These are phyloP conservation scores for Ophiostoma novo-ulmi DNA, from an alignment of 2,329 filamentous ascomycete species.

Conservation along the genomic window DNA sequence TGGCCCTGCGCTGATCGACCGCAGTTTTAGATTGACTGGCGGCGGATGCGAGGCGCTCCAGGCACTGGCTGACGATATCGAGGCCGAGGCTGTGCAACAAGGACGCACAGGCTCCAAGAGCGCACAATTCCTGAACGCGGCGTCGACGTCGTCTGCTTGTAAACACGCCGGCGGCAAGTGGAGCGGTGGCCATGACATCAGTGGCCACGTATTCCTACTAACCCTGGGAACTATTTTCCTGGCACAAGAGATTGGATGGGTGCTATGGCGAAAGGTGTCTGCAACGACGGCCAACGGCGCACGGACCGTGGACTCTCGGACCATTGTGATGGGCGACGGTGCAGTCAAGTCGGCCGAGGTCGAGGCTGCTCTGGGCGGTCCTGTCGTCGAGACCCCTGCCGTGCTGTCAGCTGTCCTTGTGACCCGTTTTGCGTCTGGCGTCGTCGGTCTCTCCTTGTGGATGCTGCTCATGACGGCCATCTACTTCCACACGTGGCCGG, in stretches of 20 bases:
- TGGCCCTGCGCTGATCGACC: slow-evolving; percentile 82
- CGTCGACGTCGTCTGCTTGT: slow-evolving; percentile 70
- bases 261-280: slow-evolving; percentile 42
- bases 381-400: slow-evolving; percentile 24
- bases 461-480: slow-evolving; percentile 98
- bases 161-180: slow-evolving; percentile 76
- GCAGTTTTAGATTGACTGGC: slow-evolving; percentile 81
- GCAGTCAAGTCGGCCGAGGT: slow-evolving; percentile 56
- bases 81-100: slow-evolving; percentile 25
- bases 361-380: slow-evolving; percentile 37
- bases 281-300: neutral
- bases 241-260: slow-evolving; percentile 68
- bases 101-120: neutral
- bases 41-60: slow-evolving; percentile 66
- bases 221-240: slow-evolving; percentile 79
- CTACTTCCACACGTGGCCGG: slow-evolving; percentile 98
- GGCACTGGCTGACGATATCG: slow-evolving; percentile 43
- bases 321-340: slow-evolving; percentile 61
- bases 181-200: slow-evolving; percentile 94
- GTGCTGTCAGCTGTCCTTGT: slow-evolving; percentile 20
- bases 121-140: slow-evolving; percentile 30
- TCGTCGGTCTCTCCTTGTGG: slow-evolving; percentile 75
- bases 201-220: slow-evolving; percentile 88
- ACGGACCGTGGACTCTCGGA: slow-evolving; percentile 54
- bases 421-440: slow-evolving; percentile 49